Evolutionary conservation across 75 land plant species (phyloP).

Genomic region (Isoetes taiwanensis): DNA sequence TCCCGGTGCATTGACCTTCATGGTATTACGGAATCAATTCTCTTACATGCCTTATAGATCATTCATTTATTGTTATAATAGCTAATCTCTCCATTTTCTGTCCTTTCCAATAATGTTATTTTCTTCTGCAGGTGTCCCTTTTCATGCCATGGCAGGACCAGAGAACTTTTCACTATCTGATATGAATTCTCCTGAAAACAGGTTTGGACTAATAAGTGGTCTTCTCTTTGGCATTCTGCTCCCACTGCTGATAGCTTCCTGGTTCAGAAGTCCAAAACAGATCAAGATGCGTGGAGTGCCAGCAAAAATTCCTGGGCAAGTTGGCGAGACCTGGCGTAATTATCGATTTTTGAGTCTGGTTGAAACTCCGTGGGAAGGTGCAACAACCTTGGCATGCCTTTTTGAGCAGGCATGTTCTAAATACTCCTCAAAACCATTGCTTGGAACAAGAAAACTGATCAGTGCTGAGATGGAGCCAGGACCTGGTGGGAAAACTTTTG

Average conservation of each 20-base stretch:
- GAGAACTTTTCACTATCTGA: no score
- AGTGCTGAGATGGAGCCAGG: not conserved
- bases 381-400: not conserved
- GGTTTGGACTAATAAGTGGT: not conserved
- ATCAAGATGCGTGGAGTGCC: not conserved
- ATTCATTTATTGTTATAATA: no score
- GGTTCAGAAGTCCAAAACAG: not conserved
- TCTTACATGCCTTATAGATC: no score
- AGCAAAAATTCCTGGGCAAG: not conserved
- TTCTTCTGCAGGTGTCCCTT: no score
- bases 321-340: not conserved
- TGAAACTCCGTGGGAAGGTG: constrained; percentile 4
- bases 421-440: not conserved
- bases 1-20: no score
- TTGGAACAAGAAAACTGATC: not conserved
- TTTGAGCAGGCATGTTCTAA: constrained; percentile 9
- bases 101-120: no score
- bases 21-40: no score
- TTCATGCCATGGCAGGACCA: no score
- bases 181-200: no score
- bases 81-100: no score
- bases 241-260: not conserved
- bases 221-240: not conserved
- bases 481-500: not conserved
- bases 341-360: not conserved